A percentile compares a stretch with the other conserved stretches of the same genome.
Evolutionary conservation across 768 basidiomycete species (phyloP).

Genomic region (Psilocybe sp.): DNA sequence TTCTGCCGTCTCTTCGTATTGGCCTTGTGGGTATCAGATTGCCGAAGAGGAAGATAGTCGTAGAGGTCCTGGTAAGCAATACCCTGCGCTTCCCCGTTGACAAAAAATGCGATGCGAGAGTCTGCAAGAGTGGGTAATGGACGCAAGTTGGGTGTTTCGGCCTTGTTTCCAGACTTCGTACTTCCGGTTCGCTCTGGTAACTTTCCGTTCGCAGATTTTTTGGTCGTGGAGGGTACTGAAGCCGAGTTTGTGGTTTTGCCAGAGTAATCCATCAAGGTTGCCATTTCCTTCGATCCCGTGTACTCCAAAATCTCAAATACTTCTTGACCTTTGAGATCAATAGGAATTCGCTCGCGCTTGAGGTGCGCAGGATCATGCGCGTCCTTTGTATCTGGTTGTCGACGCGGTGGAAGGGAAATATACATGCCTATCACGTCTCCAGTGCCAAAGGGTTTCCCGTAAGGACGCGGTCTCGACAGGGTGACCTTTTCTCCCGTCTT

Average conservation of each 20-base stretch:
- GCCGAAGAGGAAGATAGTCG: conserved; percentile 82
- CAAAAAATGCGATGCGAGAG: conserved; percentile 84
- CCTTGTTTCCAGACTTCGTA: conserved; percentile 28
- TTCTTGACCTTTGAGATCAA: conserved; percentile 94
- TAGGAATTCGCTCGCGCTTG: conserved; percentile 86
- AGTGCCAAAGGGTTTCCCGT: conserved; percentile 69
- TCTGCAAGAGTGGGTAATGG: conserved; percentile 66
- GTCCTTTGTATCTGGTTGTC: conserved; percentile 58
- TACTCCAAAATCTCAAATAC: conserved; percentile 96
- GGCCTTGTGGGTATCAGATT: conserved; percentile 58
- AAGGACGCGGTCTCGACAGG: conserved; percentile 75
- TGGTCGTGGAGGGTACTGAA: conserved; percentile 55
- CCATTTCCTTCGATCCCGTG: conserved; percentile 88
- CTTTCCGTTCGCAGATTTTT: conserved; percentile 70
- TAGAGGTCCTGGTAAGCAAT: conserved; percentile 86
- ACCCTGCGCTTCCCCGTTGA: conserved; percentile 85
- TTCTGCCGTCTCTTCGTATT: conserved; percentile 63
- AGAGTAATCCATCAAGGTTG: conserved; percentile 76
- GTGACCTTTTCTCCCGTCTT: conserved; percentile 90
- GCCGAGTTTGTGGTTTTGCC: conserved; percentile 54
- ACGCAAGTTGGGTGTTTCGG: conserved; percentile 46
- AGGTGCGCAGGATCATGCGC: conserved; percentile 78
- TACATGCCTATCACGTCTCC: conserved; percentile 95
- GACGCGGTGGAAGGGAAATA: conserved; percentile 77
- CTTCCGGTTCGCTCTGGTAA: conserved; percentile 57